Conservation (phyloP, 176 grass and related monocot genomes). For the Juncus inflexus region DNA sequence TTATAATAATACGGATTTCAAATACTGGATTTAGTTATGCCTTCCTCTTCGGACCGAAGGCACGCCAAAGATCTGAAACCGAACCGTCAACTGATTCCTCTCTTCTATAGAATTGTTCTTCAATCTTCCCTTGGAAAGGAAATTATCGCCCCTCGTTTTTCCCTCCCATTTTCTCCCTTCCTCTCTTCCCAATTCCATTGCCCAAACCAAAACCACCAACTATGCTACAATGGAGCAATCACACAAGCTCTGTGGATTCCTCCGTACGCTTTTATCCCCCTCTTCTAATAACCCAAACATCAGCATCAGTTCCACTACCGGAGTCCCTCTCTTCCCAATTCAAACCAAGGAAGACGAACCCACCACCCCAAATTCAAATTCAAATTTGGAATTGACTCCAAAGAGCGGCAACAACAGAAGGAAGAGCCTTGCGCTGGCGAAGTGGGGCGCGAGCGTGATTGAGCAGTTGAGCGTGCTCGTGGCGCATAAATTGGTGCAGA, state of each 20-base stretch:
- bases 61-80: background rate
- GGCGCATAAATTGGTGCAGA: slow-evolving; percentile 30
- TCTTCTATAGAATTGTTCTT: background rate
- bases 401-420: background rate
- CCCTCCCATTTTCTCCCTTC: background rate
- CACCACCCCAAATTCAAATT: background rate
- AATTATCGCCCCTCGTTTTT: background rate
- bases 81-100: background rate
- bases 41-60: background rate
- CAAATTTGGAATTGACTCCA: background rate
- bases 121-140: background rate
- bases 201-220: slow-evolving; percentile 1
- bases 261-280: slow-evolving; percentile 54
- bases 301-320: slow-evolving; percentile 24
- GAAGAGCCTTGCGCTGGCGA: slow-evolving; percentile 10
- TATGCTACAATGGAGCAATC: slow-evolving; percentile 12
- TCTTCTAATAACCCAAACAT: slow-evolving; percentile 19
- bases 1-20: too few relatives aligned
- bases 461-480: slow-evolving; percentile 48
- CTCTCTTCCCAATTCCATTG: background rate
- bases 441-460: slow-evolving; percentile 45
- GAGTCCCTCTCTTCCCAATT: slow-evolving; percentile 27
- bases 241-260: slow-evolving; percentile 62
- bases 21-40: too few relatives aligned
- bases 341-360: slow-evolving; percentile 16